Evolutionary conservation across 2,329 filamentous ascomycete species (phyloP).

Genomic region (Aspergillus sp.): DNA sequence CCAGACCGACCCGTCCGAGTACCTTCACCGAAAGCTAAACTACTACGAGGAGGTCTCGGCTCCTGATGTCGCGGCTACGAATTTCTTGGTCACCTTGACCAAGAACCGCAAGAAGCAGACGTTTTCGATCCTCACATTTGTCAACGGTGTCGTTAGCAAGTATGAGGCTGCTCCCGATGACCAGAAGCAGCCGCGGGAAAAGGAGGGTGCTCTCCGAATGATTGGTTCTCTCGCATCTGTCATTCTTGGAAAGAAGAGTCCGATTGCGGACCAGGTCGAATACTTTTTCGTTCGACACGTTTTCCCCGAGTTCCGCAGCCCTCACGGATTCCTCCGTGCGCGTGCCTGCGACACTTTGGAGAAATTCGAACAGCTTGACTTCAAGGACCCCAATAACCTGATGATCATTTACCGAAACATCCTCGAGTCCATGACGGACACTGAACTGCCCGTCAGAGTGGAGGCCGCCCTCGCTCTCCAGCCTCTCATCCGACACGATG

Average conservation of each 20-base stretch:
- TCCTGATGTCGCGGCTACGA: slow-evolving; percentile 92
- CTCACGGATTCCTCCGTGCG: slow-evolving; percentile 88
- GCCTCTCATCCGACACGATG: slow-evolving; percentile 91
- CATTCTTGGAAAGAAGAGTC: slow-evolving; percentile 96
- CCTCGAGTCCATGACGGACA: slow-evolving; percentile 92
- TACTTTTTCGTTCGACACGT: slow-evolving; percentile 98
- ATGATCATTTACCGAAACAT: slow-evolving; percentile 97
- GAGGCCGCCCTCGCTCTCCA: slow-evolving; percentile 93
- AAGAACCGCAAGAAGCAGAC: slow-evolving; percentile 95
- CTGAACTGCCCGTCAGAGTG: slow-evolving; percentile 89
- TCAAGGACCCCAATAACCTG: slow-evolving; percentile 94
- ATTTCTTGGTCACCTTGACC: slow-evolving; percentile 92
- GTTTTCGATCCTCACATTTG: slow-evolving; percentile 90
- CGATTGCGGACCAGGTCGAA: slow-evolving; percentile 95
- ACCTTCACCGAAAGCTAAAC: slow-evolving; percentile 95
- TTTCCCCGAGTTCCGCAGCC: slow-evolving; percentile 94
- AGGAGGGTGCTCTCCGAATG: slow-evolving; percentile 96
- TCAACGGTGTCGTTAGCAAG: slow-evolving; percentile 91
- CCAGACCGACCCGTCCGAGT: slow-evolving; percentile 91
- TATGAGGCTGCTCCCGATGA: slow-evolving; percentile 84
- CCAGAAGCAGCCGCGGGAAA: slow-evolving; percentile 91
- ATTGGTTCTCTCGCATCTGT: slow-evolving; percentile 94
- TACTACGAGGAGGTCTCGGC: slow-evolving; percentile 97
- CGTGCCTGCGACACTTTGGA: slow-evolving; percentile 96
- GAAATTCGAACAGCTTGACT: slow-evolving; percentile 96